Evolutionary conservation across 257 asterid genomes (phyloP), one percentile per base, ranked within the genome.

Genomic region (Penstemon eatonii): DNA sequence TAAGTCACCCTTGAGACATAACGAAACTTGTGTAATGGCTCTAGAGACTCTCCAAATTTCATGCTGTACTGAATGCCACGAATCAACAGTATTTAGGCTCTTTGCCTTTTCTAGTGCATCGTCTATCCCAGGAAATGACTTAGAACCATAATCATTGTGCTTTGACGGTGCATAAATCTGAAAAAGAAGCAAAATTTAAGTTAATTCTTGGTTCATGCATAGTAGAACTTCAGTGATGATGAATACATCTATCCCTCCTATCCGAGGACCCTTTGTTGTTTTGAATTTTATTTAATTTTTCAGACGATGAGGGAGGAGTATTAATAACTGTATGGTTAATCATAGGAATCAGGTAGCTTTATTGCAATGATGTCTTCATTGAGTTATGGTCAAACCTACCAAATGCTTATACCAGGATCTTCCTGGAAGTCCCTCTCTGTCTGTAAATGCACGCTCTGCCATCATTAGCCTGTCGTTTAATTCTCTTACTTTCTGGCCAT

Each of bases 31-130:
- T 56, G 86, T 89, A 66, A 89, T 83, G 66, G 83, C 98, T 70
- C 96, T 86, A 53, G 96, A 78, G 38, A 89, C 98, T 72, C 96
- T 80, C 96, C 94, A 91, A 47, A 91, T 84, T 76, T 91, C 92
- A 57, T 85, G 96, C 47, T 91, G 98, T 44, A 84, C 94, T 47
- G 75, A 56, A 33, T 50, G 78, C 98, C 98, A 87, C 1, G 80
- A 78, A 52, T 79, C 79, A 2, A 70, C 46, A n/a, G 79, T 80
- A 45, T 84, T 71, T 4, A 73, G 39, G 77, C 62, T 70, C 73
- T 75, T 78, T 4, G 96, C 96, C 63, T 65, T 74, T 62, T 87
- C 90, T 51, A 87, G 65, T 12, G 90, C 89, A 44, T 91, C 98
- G 8, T 69, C 73, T 70, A 91, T 73, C 75, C 96, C 90, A 2